These are phyloP conservation scores for Alternaria ventricosa DNA, from an alignment of 2,329 filamentous ascomycete genomes.

Conservation along the genomic window DNA sequence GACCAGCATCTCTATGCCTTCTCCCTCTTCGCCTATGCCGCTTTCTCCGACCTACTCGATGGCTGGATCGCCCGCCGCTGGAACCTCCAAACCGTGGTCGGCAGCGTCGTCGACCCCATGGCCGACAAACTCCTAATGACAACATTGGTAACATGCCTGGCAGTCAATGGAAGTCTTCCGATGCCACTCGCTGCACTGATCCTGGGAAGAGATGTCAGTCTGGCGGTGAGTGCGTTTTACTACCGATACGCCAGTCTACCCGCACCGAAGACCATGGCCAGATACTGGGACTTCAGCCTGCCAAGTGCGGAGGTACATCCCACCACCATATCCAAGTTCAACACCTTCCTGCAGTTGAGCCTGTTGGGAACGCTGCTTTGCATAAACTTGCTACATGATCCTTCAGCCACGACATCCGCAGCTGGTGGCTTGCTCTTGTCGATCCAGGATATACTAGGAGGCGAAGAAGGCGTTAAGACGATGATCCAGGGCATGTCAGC, in stretches of 20 bases:
- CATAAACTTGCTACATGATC: slow-evolving; percentile 72
- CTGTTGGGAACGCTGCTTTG: slow-evolving; percentile 86
- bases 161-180: slow-evolving; percentile 81
- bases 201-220: slow-evolving; percentile 82
- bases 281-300: slow-evolving; percentile 98
- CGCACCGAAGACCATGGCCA: slow-evolving; percentile 85
- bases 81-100: slow-evolving; percentile 90
- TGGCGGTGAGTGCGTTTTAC: slow-evolving; percentile 88
- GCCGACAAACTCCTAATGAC: slow-evolving; percentile 98
- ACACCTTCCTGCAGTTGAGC: slow-evolving; percentile 88
- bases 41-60: slow-evolving; percentile 88
- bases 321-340: slow-evolving; percentile 84
- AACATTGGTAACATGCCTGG: slow-evolving; percentile 82
- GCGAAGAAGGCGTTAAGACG: slow-evolving; percentile 43
- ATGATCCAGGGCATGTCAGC: slow-evolving; percentile 64
- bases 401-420: slow-evolving; percentile 60
- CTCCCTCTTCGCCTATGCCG: slow-evolving; percentile 88
- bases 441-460: slow-evolving; percentile 37
- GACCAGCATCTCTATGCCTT: slow-evolving; percentile 81
- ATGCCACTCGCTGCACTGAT: slow-evolving; percentile 90
- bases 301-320: slow-evolving; percentile 85
- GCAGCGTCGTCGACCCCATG: slow-evolving; percentile 87
- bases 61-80: slow-evolving; percentile 91
- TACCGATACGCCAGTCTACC: slow-evolving; percentile 95
- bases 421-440: slow-evolving; percentile 32